These are phyloP conservation scores for Pueraria montana DNA, from an alignment of 306 rosid genomes.

Conservation along the genomic window DNA sequence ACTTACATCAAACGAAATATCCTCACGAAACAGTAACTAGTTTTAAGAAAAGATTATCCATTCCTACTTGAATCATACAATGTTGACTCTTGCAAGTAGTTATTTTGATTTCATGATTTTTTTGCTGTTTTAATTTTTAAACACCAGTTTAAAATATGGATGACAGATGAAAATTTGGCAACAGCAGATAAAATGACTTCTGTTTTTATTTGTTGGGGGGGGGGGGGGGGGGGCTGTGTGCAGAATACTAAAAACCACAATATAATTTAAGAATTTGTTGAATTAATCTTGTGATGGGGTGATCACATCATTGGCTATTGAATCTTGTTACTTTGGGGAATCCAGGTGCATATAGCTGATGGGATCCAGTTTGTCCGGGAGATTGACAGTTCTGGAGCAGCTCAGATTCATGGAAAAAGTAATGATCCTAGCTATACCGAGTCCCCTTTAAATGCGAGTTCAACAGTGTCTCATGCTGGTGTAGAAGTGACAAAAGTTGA, in stretches of 20 bases:
- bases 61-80: constrained; percentile 21
- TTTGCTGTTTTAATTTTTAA: constrained; percentile 8
- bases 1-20: constrained; percentile 17
- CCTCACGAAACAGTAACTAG: background rate
- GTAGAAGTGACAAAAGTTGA: constrained; percentile 63
- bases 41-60: background rate
- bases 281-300: constrained; percentile 18
- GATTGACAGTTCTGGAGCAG: constrained; percentile 46
- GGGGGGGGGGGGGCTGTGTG: background rate
- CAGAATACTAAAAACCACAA: background rate
- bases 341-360: constrained; percentile 90
- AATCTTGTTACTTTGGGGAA: constrained; percentile 41
- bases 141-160: background rate
- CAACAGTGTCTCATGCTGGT: constrained; percentile 45
- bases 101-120: constrained; percentile 5
- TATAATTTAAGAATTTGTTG: constrained; percentile 27
- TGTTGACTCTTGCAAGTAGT: background rate
- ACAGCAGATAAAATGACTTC: background rate
- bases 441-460: constrained; percentile 51
- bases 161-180: constrained; percentile 19
- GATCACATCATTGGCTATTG: constrained; percentile 21
- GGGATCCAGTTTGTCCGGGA: constrained; percentile 82
- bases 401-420: constrained; percentile 43
- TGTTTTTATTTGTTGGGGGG: constrained; percentile 4
- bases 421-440: constrained; percentile 10